Evolutionary conservation across 805 yeast species (phyloP), one percentile per base, ranked within the genome.

Genomic region (Wickerhamiella spandovensis): DNA sequence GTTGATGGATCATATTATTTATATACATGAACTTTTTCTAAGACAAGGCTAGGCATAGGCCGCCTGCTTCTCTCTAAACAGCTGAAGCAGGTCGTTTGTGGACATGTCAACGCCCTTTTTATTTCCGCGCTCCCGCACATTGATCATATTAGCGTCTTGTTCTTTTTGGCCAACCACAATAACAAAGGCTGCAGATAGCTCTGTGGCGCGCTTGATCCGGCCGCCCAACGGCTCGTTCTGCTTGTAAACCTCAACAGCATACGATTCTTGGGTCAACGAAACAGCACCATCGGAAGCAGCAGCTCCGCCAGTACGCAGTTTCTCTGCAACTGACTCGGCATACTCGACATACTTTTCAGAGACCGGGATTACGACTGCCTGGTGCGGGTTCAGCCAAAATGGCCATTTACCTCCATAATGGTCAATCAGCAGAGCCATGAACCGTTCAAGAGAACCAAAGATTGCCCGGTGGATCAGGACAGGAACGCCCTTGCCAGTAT

Each of bases 401-500:
- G 98, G 98, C 97, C 97, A 92, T 57, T 82, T 81, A 0, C 97
- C 98, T 51, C 78, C 77, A 64, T 80, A 86, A 56, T 89, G 94
- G 63, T 92, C 97, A 48, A 92, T 79, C 53, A 92, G 70, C 52
- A 92, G 76, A 1, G 97, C 96, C 67, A 92, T 68, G 62, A 92
- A 92, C 60, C 98, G 73, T 64, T 92, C 98, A 8, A 92, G 72
- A 0, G 97, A 88, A 0, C 98, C 98, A 63, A 87, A 86, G 1
- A 90, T 87, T 0, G 98, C 98, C 50, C 98, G 73, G 63, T 92
- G 98, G 28, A 92, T 77, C 87, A 92, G 79, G n/a, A 92, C 90
- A 2, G 98, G 98, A 43, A 75, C 75, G 53, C 79, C 75, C 32
- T 69, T 68, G 39, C 45, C 46, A 44, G 71, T 72, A 10, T 68